These are phyloP conservation scores for Rhododendron ovatum DNA, from an alignment of 148 eudicot species.

Conservation along the genomic window DNA sequence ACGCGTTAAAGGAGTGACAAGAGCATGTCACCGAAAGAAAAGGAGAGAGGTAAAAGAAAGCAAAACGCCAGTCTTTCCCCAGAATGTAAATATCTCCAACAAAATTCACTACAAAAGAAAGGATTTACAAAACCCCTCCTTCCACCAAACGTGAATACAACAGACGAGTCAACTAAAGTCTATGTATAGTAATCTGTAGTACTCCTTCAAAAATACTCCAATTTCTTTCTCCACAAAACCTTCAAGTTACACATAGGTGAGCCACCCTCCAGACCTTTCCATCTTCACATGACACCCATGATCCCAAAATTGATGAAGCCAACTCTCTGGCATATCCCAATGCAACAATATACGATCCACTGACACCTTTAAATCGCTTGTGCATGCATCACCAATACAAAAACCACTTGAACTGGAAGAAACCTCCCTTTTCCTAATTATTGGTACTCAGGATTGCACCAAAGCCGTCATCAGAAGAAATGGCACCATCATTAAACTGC, in stretches of 20 bases:
- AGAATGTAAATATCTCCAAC: not conserved
- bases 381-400: not conserved
- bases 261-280: not conserved
- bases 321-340: not conserved
- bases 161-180: not conserved
- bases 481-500: not conserved
- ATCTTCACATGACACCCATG: not conserved
- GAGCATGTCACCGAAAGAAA: not conserved
- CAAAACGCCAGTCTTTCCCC: not conserved
- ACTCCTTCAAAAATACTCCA: not conserved
- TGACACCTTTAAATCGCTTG: not conserved
- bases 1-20: not conserved
- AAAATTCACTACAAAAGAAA: not conserved
- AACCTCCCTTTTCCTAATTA: not conserved
- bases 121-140: not conserved
- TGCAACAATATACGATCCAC: not conserved
- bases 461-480: not conserved
- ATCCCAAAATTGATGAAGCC: not conserved
- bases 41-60: not conserved
- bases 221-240: not conserved
- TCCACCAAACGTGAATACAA: not conserved
- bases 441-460: not conserved
- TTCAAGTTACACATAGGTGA: not conserved
- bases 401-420: not conserved
- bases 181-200: not conserved